phyloP scores from a whole-genome alignment of 305 asterid species.

The Fraxinus sp. region DNA sequence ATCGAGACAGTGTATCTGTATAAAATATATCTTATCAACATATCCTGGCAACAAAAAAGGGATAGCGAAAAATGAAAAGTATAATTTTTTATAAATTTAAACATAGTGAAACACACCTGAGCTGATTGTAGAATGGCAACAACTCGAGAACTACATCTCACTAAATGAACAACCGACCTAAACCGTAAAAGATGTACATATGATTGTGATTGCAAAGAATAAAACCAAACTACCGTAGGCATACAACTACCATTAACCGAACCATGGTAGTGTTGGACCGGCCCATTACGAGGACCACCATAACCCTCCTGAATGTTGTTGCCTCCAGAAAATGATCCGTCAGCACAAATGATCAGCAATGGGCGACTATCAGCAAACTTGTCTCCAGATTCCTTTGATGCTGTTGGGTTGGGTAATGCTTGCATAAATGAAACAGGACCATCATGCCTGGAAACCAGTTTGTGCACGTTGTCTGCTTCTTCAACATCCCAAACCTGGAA shows the following conservation, averaged over 20 bases:
- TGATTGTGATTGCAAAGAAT: conserved; percentile 76
- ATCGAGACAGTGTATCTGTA: conserved; percentile 79
- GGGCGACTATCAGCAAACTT: conserved; percentile 73
- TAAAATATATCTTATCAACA: conserved; percentile 19
- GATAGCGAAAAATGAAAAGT: neutral
- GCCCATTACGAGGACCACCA: conserved; percentile 42
- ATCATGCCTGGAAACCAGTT: conserved; percentile 80
- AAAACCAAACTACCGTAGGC: conserved; percentile 88
- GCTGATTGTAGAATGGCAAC: conserved; percentile 78
- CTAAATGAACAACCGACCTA: conserved; percentile 78
- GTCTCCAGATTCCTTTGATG: conserved; percentile 41
- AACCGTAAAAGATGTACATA: conserved; percentile 81
- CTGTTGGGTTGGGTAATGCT: conserved; percentile 50
- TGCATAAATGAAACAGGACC: conserved; percentile 89
- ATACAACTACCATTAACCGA: conserved; percentile 38
- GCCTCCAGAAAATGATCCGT: conserved; percentile 70
- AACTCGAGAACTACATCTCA: conserved; percentile 80
- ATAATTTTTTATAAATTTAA: conserved; percentile 1
- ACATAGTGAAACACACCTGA: conserved; percentile 55
- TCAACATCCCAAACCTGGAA: conserved; percentile 98
- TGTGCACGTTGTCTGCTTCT: conserved; percentile 69
- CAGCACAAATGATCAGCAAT: conserved; percentile 74
- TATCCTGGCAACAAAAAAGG: conserved; percentile 2
- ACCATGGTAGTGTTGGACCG: conserved; percentile 44
- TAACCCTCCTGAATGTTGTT: conserved; percentile 49